Percentiles rank a stretch among this genome's conserved stretches.
These are phyloP conservation scores for Paraconiothyrium brasiliense DNA, from an alignment of 2,329 filamentous ascomycete genomes.

Conservation along the genomic window DNA sequence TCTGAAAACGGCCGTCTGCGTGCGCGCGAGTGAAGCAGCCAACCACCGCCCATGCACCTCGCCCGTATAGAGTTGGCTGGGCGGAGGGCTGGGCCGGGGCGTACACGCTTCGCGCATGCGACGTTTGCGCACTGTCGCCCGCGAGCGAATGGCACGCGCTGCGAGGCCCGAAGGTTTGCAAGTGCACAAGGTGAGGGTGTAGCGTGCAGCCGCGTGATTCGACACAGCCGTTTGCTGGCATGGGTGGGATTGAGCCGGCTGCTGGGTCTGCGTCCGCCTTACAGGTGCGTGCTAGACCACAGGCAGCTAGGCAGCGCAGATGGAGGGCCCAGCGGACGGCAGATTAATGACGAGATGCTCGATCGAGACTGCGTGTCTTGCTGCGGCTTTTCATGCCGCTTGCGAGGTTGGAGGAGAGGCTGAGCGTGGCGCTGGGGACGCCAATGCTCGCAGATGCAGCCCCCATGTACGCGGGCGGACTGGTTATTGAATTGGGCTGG, in stretches of 20 bases:
- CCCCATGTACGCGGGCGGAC: not conserved
- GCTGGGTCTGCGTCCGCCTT: constrained; percentile 18
- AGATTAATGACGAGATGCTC: constrained; percentile 35
- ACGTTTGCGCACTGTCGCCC: constrained; percentile 14
- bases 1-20: constrained; percentile 25
- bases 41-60: constrained; percentile 20
- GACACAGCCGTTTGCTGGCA: constrained; percentile 17
- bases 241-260: constrained; percentile 23
- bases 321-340: constrained; percentile 7
- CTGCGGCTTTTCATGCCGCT: constrained; percentile 11
- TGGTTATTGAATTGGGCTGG: constrained; percentile 19
- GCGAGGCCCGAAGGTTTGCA: constrained; percentile 19
- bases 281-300: constrained; percentile 5
- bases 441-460: constrained; percentile 17
- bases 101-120: constrained; percentile 21
- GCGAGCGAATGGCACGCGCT: constrained; percentile 17
- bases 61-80: constrained; percentile 11
- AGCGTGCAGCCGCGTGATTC: constrained; percentile 26
- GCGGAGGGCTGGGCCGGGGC: constrained; percentile 16
- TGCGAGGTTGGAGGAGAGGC: constrained; percentile 11
- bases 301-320: not conserved
- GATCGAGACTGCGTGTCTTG: constrained; percentile 36
- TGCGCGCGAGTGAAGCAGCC: constrained; percentile 23
- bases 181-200: constrained; percentile 19
- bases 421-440: not conserved